These are phyloP conservation scores for Aeschynomene evenia DNA, from an alignment of 306 rosid genomes.

Conservation along the genomic window DNA sequence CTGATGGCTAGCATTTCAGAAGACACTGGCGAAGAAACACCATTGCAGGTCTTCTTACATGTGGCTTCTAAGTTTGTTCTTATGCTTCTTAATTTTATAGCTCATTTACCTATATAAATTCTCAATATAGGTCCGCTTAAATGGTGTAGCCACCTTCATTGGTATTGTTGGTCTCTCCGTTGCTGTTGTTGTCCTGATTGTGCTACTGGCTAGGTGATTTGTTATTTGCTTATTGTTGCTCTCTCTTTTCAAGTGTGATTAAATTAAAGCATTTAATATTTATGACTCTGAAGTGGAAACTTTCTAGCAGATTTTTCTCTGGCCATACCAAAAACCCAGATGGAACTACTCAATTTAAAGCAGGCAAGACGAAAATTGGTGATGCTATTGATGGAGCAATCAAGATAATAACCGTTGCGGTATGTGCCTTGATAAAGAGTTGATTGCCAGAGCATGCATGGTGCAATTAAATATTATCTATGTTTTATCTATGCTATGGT, in stretches of 20 bases:
- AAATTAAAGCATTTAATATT: not conserved
- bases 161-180: slow-evolving; percentile 94
- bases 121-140: slow-evolving; percentile 79
- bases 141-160: slow-evolving; percentile 95
- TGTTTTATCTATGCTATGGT: slow-evolving; percentile 14
- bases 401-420: slow-evolving; percentile 92
- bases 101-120: slow-evolving; percentile 21
- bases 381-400: slow-evolving; percentile 84
- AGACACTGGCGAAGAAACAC: slow-evolving; percentile 98
- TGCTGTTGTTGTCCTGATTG: slow-evolving; percentile 72
- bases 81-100: not conserved
- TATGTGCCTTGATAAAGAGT: slow-evolving; percentile 40
- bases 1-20: slow-evolving; percentile 99
- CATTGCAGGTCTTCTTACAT: slow-evolving; percentile 70
- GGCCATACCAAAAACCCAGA: slow-evolving; percentile 61
- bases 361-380: slow-evolving; percentile 69
- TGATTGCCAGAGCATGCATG: not conserved
- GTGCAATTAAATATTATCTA: not conserved
- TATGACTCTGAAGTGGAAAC: slow-evolving; percentile 24
- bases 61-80: not conserved
- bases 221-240: slow-evolving; percentile 20
- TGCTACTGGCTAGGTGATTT: slow-evolving; percentile 73
- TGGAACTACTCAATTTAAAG: slow-evolving; percentile 52
- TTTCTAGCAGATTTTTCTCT: slow-evolving; percentile 72
- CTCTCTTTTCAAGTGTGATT: not conserved